phyloP scores from a whole-genome alignment of 495 filamentous ascomycete species.

The Aspergillus bridgeri region DNA sequence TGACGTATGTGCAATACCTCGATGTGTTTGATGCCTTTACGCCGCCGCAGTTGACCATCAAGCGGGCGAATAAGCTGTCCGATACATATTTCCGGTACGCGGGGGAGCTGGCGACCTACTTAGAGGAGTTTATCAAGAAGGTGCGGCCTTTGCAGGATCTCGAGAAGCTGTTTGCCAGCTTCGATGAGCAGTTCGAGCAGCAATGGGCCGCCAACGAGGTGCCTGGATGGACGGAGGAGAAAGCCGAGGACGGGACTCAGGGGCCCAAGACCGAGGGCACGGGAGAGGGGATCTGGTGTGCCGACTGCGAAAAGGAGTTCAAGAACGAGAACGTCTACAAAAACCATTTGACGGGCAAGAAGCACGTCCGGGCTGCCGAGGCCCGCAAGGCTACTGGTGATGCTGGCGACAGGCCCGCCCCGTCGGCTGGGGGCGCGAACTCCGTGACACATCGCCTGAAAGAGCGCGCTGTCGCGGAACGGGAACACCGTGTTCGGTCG shows the following conservation, averaged over 20 bases:
- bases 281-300: constrained; percentile 77
- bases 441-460: constrained; percentile 61
- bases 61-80: constrained; percentile 75
- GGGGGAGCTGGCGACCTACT: constrained; percentile 69
- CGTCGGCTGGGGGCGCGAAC: constrained; percentile 17
- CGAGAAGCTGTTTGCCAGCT: constrained; percentile 67
- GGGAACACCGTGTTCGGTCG: constrained; percentile 77
- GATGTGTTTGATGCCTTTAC: constrained; percentile 83
- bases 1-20: constrained; percentile 89
- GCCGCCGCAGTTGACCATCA: constrained; percentile 66
- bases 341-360: constrained; percentile 82
- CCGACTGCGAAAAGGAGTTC: constrained; percentile 90
- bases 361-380: constrained; percentile 81
- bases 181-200: constrained; percentile 79
- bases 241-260: constrained; percentile 36
- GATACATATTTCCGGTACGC: constrained; percentile 91
- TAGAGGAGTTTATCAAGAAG: constrained; percentile 81
- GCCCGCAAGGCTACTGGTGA: constrained; percentile 45
- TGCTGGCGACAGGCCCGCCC: constrained; percentile 20
- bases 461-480: constrained; percentile 85
- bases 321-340: constrained; percentile 94
- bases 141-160: constrained; percentile 80
- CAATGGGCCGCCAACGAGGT: constrained; percentile 77
- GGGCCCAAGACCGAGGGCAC: constrained; percentile 54
- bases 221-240: constrained; percentile 71